Evolutionary conservation across 345 rosid genomes (phyloP), one percentile per base, ranked within the genome.

Genomic region (Brassica incana): DNA sequence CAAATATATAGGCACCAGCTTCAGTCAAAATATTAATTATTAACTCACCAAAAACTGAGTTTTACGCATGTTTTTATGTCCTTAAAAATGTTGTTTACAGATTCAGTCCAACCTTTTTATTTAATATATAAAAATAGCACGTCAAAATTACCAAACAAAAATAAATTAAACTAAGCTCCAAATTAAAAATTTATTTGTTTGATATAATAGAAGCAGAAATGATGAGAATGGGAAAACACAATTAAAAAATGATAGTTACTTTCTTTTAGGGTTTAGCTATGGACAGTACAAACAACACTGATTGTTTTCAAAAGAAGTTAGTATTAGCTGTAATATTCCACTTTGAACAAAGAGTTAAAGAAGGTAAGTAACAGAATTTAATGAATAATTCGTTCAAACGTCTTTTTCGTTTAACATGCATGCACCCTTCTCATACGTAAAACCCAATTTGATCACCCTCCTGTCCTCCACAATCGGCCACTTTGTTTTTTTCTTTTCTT

Each of bases 371-470:
- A 61, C 35, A 27, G 27, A 60, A 27, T 11, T 27, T 5, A 61
- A 61, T 61, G 5, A 61, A 11, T 27, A 61, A 61, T 61, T 27
- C 33, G 65, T 61, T 61, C 16, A 61, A 11, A 61, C 35, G 65
- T 61, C 65, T 11, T 27, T 61, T 27, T 61, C 65, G 33, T 61
- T 61, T 61, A 62, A 6, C 67, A 63, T n/a, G 40, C 67, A 63
- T 63, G 20, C 58, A 50, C 67, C 67, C 20, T 63, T 62, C 40
- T 63, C 67, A 14, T 63, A 63, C 18, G 67, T 63, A 30, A 63
- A 30, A 63, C 67, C 66, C 67, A 30, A 63, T 63, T 63, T 30
- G 40, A 30, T 6, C 15, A 30, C 20, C 40, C 40, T 62, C 67
- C 66, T 50, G 58, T 50, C 58, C 58, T 50, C 23, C 25, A 62